Percentiles rank a stretch among this genome's conserved stretches.
Conservation (phyloP, 192 early-diverging fungal species). For the Podila epigama region DNA sequence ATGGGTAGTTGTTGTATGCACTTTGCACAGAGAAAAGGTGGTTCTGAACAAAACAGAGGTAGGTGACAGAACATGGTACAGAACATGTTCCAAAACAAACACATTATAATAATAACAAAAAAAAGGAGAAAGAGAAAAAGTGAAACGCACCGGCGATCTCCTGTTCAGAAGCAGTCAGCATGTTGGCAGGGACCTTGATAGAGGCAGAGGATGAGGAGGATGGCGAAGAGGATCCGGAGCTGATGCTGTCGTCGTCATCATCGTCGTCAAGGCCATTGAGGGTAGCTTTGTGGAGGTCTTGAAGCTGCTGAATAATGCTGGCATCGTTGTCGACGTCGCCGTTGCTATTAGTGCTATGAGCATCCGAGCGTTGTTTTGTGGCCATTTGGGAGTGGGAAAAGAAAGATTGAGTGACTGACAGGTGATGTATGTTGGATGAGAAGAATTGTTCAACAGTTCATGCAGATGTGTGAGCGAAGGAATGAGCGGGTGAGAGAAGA, state of each 20-base stretch:
- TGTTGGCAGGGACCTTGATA: conserved; percentile 30
- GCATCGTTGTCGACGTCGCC: conserved; percentile 19
- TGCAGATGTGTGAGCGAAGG: neutral
- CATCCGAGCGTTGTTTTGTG: neutral
- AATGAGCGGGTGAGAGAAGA: neutral
- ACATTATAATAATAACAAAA: neutral
- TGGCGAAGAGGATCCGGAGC: conserved; percentile 2
- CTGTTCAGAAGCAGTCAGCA: conserved; percentile 38
- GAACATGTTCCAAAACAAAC: no score
- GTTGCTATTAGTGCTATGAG: neutral
- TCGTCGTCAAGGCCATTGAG: conserved; percentile 26
- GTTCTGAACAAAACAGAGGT: no score
- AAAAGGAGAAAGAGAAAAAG: no score
- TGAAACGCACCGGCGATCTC: conserved; percentile 32
- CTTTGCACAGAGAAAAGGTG: no score
- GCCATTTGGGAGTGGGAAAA: neutral
- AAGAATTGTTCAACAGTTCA: no score
- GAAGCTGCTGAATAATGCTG: conserved; percentile 14
- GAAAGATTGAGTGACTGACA: neutral
- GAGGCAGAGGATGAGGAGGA: neutral
- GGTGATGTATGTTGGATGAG: neutral
- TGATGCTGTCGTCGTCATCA: neutral
- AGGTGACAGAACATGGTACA: no score
- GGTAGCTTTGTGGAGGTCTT: conserved; percentile 30
- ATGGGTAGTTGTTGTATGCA: no score